Percentiles rank a stretch among this genome's conserved stretches.
Evolutionary conservation across 495 filamentous ascomycete genomes (phyloP).

Genomic region (Aspergillus egyptiacus): DNA sequence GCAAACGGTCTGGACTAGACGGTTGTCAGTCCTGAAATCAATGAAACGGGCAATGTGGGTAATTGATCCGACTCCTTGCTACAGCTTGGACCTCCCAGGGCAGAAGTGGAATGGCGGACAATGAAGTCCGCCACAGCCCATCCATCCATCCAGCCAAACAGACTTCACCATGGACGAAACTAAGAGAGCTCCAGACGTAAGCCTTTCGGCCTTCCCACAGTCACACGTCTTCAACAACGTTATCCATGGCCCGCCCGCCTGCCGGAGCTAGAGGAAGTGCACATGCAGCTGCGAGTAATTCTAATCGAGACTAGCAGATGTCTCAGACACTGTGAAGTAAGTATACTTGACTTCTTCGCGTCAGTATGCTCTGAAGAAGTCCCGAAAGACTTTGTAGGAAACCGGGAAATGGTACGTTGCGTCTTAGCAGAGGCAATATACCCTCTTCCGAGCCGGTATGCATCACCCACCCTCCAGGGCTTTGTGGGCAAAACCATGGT

Average conservation of each 20-base stretch:
- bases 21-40: background rate
- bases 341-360: background rate
- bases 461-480: too few species aligned
- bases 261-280: background rate
- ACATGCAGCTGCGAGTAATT: constrained; percentile 9
- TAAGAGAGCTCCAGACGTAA: background rate
- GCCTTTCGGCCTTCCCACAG: background rate
- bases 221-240: background rate
- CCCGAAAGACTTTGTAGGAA: too few species aligned
- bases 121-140: background rate
- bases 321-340: background rate
- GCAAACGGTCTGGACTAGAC: background rate
- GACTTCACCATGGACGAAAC: background rate
- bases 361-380: too few species aligned
- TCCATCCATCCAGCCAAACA: too few species aligned
- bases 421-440: too few species aligned
- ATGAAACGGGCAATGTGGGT: background rate
- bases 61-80: background rate
- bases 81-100: background rate
- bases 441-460: too few species aligned
- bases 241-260: background rate
- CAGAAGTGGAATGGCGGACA: background rate
- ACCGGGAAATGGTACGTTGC: too few species aligned
- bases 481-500: too few species aligned
- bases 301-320: background rate